Conservation (phyloP, 441 rosid species). For the Populus trichocarpa region DNA sequence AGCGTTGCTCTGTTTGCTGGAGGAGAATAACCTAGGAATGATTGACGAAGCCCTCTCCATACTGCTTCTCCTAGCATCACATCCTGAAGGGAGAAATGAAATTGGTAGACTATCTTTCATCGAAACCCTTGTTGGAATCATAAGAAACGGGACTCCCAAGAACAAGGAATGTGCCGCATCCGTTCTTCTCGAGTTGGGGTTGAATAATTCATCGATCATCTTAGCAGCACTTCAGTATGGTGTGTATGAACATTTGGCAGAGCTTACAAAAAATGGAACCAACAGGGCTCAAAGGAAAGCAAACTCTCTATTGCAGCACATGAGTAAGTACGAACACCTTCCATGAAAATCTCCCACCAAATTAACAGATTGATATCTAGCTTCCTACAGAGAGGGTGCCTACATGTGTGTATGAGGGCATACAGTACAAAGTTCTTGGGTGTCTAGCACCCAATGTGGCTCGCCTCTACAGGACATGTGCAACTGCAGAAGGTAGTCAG, state of each 20-base stretch:
- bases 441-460: no score
- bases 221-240: slow-evolving; percentile 56
- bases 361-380: neutral
- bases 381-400: neutral
- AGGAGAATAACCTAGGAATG: slow-evolving; percentile 46
- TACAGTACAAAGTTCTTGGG: no score
- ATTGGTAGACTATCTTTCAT: slow-evolving; percentile 40
- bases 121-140: slow-evolving; percentile 40
- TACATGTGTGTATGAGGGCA: neutral
- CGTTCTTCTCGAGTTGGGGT: slow-evolving; percentile 52
- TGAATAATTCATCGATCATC: slow-evolving; percentile 35
- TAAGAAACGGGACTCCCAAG: slow-evolving; percentile 48
- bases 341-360: slow-evolving; percentile 21
- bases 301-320: slow-evolving; percentile 49
- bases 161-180: slow-evolving; percentile 61
- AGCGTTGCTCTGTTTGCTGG: slow-evolving; percentile 40
- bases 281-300: slow-evolving; percentile 64
- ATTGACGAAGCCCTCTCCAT: slow-evolving; percentile 63
- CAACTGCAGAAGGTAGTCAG: no score
- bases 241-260: slow-evolving; percentile 45
- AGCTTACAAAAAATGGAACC: slow-evolving; percentile 45
- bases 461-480: no score
- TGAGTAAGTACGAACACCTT: slow-evolving; percentile 59
- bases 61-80: slow-evolving; percentile 44
- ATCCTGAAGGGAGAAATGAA: slow-evolving; percentile 36